phyloP scores from a whole-genome alignment of 768 basidiomycete genomes.

The Xerocomus brunneocitrinus region DNA sequence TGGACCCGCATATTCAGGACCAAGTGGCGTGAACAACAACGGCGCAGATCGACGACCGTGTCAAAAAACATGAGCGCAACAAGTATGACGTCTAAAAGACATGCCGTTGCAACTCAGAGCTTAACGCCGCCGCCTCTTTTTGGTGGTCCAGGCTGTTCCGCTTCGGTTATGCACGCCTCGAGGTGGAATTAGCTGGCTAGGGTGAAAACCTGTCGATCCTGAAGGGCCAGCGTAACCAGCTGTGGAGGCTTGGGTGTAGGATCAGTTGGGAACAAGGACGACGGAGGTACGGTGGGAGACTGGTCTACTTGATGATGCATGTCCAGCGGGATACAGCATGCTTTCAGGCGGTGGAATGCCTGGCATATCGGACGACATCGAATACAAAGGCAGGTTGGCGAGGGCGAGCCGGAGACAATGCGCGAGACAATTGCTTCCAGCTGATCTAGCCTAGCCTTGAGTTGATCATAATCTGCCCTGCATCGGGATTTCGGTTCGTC shows the following conservation, averaged over 20 bases:
- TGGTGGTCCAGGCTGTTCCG: conserved; percentile 55
- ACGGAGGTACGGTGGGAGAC: conserved; percentile 16
- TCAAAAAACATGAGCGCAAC: conserved; percentile 5
- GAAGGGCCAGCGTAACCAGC: conserved; percentile 20
- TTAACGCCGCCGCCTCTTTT: conserved; percentile 80
- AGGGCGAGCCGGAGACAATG: conserved; percentile 27
- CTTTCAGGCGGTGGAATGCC: conserved; percentile 23
- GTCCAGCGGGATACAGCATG: conserved; percentile 26
- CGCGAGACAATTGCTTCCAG: conserved; percentile 54
- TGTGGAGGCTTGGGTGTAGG: conserved; percentile 18
- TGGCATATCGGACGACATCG: conserved; percentile 29
- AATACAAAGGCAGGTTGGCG: conserved; percentile 27
- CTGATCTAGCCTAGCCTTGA: conserved; percentile 59
- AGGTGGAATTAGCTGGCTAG: conserved; percentile 16
- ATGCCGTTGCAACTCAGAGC: conserved; percentile 82
- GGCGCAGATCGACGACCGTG: conserved; percentile 4
- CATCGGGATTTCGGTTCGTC: conserved; percentile 64
- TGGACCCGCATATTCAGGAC: conserved; percentile 7
- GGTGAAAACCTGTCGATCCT: conserved; percentile 26
- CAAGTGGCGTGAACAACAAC: neutral
- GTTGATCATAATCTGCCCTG: conserved; percentile 41
- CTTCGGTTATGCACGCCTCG: conserved; percentile 26
- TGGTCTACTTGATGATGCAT: conserved; percentile 23
- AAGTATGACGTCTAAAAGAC: conserved; percentile 22
- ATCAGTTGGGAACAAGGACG: conserved; percentile 24